Conservation (phyloP, 2,329 filamentous ascomycete species). For the Anthostomella pinea region DNA sequence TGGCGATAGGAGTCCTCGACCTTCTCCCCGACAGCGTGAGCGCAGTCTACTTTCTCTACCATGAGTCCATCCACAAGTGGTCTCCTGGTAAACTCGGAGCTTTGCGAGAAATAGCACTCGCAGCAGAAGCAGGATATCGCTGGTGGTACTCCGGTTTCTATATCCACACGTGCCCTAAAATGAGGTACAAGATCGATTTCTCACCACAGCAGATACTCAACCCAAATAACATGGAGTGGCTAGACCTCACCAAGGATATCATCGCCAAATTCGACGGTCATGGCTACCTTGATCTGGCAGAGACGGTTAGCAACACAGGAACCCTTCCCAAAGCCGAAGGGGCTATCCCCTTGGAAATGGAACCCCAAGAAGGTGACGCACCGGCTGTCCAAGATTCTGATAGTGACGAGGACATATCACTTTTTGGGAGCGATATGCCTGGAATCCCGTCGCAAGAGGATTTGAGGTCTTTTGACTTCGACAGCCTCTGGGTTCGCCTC, state of each 20-base stretch:
- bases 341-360: conserved; percentile 5
- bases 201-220: conserved; percentile 72
- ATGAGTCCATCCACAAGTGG: conserved; percentile 68
- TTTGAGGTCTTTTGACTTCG: conserved; percentile 55
- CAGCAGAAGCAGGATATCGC: conserved; percentile 64
- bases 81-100: conserved; percentile 75
- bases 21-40: conserved; percentile 74
- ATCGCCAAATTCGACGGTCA: conserved; percentile 52
- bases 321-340: conserved; percentile 5
- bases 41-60: conserved; percentile 80
- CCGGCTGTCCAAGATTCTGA: conserved; percentile 9
- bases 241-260: conserved; percentile 52
- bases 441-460: conserved; percentile 58
- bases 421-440: conserved; percentile 65
- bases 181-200: conserved; percentile 83
- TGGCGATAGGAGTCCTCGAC: conserved; percentile 75
- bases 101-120: conserved; percentile 68
- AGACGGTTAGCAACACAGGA: too few relatives aligned
- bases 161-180: conserved; percentile 77
- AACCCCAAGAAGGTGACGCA: conserved; percentile 7
- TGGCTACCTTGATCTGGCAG: conserved; percentile 52
- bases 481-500: conserved; percentile 54
- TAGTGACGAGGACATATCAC: conserved; percentile 20
- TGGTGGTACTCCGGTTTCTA: conserved; percentile 84
- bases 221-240: conserved; percentile 62